A percentile compares a stretch with the other conserved stretches of the same genome.
These are phyloP conservation scores for Sporothrix schenckii DNA, from an alignment of 2,329 filamentous ascomycete genomes.

Conservation along the genomic window DNA sequence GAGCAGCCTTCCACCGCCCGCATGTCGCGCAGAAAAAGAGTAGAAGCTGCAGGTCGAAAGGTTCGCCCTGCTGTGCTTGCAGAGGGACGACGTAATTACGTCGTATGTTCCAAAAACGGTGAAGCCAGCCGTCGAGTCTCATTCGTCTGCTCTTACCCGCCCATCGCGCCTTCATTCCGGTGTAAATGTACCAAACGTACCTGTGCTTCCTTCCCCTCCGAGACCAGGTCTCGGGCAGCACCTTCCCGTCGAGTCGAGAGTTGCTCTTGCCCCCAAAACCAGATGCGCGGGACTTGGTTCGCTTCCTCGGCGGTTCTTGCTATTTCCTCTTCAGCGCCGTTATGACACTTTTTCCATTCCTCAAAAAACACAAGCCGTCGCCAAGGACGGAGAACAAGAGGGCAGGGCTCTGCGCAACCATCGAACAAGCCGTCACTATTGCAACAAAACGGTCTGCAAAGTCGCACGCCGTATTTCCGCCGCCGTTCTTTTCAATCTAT, in stretches of 20 bases:
- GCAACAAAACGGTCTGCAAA: not conserved
- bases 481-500: slow-evolving; percentile 3
- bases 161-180: slow-evolving; percentile 14
- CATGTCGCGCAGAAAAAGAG: no score
- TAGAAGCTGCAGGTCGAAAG: no score
- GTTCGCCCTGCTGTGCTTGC: not conserved
- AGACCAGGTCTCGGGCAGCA: not conserved
- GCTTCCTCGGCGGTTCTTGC: not conserved
- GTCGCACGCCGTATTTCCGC: slow-evolving; percentile 24
- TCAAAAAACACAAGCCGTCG: not conserved
- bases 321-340: not conserved
- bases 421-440: no score
- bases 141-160: slow-evolving; percentile 20
- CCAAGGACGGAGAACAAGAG: no score
- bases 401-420: not conserved
- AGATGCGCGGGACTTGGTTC: not conserved
- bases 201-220: slow-evolving; percentile 6
- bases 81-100: not conserved
- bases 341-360: not conserved
- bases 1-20: no score
- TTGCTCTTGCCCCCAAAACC: not conserved
- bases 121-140: not conserved
- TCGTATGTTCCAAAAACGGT: not conserved
- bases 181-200: slow-evolving; percentile 9
- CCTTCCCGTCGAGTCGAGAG: slow-evolving; percentile 5